Evolutionary conservation across 805 yeast species (phyloP).

Genomic region (Metschnikowia gruessii): DNA sequence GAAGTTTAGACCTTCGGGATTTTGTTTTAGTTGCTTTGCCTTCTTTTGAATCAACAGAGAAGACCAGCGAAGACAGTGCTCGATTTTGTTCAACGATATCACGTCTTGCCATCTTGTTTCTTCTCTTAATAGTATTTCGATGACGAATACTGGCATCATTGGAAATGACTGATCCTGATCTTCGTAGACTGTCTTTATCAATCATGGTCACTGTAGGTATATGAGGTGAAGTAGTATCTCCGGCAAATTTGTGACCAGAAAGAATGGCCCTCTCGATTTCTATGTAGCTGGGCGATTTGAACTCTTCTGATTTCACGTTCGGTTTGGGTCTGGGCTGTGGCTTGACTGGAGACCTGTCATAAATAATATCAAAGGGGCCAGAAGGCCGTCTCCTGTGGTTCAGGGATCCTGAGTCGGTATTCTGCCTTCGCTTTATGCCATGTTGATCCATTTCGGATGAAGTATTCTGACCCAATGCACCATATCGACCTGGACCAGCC

Average conservation of each 20-base stretch:
- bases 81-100: constrained; percentile 4
- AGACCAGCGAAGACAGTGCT: constrained; percentile 10
- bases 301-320: constrained; percentile 1
- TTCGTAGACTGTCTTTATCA: constrained; percentile 18
- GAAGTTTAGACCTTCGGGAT: constrained; percentile 5
- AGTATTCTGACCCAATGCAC: neutral
- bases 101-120: constrained; percentile 29
- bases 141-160: constrained; percentile 30
- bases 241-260: constrained; percentile 9
- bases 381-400: constrained; percentile 5
- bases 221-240: neutral
- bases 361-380: constrained; percentile 17
- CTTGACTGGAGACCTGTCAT: constrained; percentile 10
- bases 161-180: constrained; percentile 30
- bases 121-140: constrained; percentile 27
- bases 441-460: neutral
- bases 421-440: neutral
- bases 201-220: constrained; percentile 16
- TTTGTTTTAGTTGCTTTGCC: constrained; percentile 1
- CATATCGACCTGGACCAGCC: too few species aligned
- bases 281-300: constrained; percentile 16
- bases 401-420: neutral
- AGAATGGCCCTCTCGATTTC: constrained; percentile 16
- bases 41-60: constrained; percentile 7
- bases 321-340: neutral